Conservation (phyloP, 1,284 basidiomycete genomes). For the Sparassis latifolia region DNA sequence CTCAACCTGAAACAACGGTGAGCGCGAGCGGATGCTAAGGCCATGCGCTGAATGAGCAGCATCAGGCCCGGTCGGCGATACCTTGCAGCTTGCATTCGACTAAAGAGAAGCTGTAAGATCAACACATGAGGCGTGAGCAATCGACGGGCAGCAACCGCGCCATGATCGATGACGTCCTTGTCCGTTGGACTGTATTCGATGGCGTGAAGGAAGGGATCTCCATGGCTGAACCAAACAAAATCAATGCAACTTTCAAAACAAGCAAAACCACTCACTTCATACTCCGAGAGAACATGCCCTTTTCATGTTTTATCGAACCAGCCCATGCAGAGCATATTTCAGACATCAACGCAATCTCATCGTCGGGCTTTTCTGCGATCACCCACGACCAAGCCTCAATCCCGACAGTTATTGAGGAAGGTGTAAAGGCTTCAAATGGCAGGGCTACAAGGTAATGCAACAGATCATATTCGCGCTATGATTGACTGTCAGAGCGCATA, state of each 20-base stretch:
- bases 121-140: slow-evolving; percentile 81
- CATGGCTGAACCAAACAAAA: slow-evolving; percentile 44
- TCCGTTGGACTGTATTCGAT: slow-evolving; percentile 91
- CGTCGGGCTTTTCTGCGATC: slow-evolving; percentile 79
- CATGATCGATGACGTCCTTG: slow-evolving; percentile 77
- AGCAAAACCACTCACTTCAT: slow-evolving; percentile 59
- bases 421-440: slow-evolving; percentile 88
- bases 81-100: slow-evolving; percentile 89
- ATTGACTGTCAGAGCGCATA: background rate
- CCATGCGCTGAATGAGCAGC: slow-evolving; percentile 77
- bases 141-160: slow-evolving; percentile 64
- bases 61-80: slow-evolving; percentile 85
- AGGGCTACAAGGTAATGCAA: slow-evolving; percentile 85
- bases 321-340: slow-evolving; percentile 90
- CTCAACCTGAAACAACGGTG: slow-evolving; percentile 68
- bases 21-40: slow-evolving; percentile 72
- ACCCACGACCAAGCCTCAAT: slow-evolving; percentile 98
- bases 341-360: slow-evolving; percentile 73
- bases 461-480: slow-evolving; percentile 78
- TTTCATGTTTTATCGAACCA: slow-evolving; percentile 68
- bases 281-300: slow-evolving; percentile 77
- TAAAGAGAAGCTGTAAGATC: slow-evolving; percentile 86
- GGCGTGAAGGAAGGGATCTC: slow-evolving; percentile 84
- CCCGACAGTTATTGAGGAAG: slow-evolving; percentile 79
- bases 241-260: background rate